Conservation (phyloP, 2,329 filamentous ascomycete species). For the Blastomyces gilchristii region DNA sequence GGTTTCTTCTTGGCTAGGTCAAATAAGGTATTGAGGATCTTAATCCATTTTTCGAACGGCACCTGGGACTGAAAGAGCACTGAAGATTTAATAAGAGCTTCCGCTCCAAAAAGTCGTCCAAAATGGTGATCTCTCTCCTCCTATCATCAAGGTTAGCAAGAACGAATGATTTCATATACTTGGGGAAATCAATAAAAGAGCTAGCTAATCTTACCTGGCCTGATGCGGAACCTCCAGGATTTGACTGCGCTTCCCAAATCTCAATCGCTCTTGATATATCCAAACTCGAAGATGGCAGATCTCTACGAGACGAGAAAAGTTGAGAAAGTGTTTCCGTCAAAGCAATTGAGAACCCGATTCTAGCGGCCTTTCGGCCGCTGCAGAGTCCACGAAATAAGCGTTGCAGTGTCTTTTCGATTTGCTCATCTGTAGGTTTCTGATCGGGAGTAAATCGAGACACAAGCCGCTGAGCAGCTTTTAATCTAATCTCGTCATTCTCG, state of each 20-base stretch:
- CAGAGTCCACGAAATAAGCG: conserved; percentile 78
- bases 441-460: conserved; percentile 37
- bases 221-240: conserved; percentile 42
- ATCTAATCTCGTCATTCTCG: conserved; percentile 37
- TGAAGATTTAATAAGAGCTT: conserved; percentile 72
- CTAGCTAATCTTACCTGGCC: conserved; percentile 38
- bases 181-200: background rate
- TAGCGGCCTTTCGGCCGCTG: conserved; percentile 77
- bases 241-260: conserved; percentile 44
- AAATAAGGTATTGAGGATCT: conserved; percentile 62
- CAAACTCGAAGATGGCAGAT: conserved; percentile 23
- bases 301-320: conserved; percentile 43
- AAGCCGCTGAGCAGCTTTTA: conserved; percentile 37
- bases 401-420: conserved; percentile 38
- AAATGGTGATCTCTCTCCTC: conserved; percentile 80
- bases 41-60: conserved; percentile 42
- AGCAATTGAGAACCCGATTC: conserved; percentile 81
- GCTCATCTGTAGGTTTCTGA: conserved; percentile 31
- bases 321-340: conserved; percentile 70
- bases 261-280: conserved; percentile 38
- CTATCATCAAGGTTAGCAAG: conserved; percentile 48
- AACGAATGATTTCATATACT: conserved; percentile 39
- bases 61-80: conserved; percentile 53
- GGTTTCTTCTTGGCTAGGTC: conserved; percentile 69
- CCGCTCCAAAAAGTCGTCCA: conserved; percentile 75